Evolutionary conservation across 768 basidiomycete species (phyloP).

Genomic region (Russula compacta): DNA sequence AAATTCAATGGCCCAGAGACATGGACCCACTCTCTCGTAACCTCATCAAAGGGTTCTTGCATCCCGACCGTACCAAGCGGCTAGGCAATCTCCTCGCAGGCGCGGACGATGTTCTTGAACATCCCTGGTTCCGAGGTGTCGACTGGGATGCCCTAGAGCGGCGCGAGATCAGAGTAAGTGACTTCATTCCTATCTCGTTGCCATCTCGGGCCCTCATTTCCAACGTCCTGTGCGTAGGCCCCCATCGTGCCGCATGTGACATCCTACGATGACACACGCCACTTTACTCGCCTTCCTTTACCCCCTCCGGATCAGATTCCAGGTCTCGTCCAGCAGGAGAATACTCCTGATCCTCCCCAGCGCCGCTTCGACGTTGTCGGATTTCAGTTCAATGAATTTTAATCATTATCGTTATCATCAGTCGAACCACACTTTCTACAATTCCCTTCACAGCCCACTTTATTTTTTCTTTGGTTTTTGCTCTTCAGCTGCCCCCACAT

Average conservation of each 20-base stretch:
- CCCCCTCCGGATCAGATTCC: conserved; percentile 73
- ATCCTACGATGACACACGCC: conserved; percentile 74
- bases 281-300: conserved; percentile 75
- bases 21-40: conserved; percentile 87
- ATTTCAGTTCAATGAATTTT: conserved; percentile 74
- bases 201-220: neutral
- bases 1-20: conserved; percentile 83
- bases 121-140: conserved; percentile 93
- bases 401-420: conserved; percentile 22
- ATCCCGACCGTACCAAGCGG: conserved; percentile 85
- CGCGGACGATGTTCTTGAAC: conserved; percentile 81
- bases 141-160: conserved; percentile 86
- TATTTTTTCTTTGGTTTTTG: neutral
- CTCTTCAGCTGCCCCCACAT: neutral
- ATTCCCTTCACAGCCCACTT: neutral
- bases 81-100: conserved; percentile 91
- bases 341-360: conserved; percentile 30
- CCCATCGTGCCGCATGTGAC: conserved; percentile 80
- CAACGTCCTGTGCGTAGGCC: conserved; percentile 38
- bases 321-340: conserved; percentile 46
- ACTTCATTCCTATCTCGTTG: conserved; percentile 1
- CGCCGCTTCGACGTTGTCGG: conserved; percentile 58
- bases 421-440: neutral
- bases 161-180: conserved; percentile 71
- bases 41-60: conserved; percentile 80